Evolutionary conservation across 495 filamentous ascomycete genomes (phyloP), one percentile per base, ranked within the genome.

Genomic region (Clavariopsis aquatica): DNA sequence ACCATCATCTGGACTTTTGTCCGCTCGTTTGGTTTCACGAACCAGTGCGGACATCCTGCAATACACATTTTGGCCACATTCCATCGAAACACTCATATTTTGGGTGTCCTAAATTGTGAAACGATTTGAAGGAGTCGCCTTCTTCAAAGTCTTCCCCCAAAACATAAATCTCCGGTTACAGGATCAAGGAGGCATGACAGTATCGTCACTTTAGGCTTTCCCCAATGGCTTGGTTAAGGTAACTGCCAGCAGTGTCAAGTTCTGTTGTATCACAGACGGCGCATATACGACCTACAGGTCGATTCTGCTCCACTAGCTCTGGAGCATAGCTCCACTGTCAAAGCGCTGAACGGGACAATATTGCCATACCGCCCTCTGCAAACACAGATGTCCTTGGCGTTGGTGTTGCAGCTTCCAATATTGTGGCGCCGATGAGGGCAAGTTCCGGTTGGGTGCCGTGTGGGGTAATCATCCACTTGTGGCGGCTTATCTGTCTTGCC

Each of bases 391-490:
- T 51, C 19, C 22, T 51, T 51, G 47, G 47, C 47, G 47, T 51
- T 51, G 47, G 47, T 17, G 47, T 51, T 51, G 47, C 47, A 28
- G 22, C 47, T 24, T 51, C 47, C 47, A 63, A 63, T 63, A 63
- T 63, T 63, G 60, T 63, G 60, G 60, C 60, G 60, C 27, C 41
- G 51, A 49, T 63, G 47, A 46, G 29, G 13, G 20, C 22, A 51
- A 28, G 27, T 15, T 36, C 10, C 59, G 59, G 34, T 45, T 20
- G n/a, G 31, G 7, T 17, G 31, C 57, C 31, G 36, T 62, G 59
- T 53, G 49, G 59, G 34, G 34, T 62, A n/a, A n/a, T 52, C 17
- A 36, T 54, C 49, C 8, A 17, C 36, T 22, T 49, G 17, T 36
- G 5, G 20, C n/a, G 4, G 22, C 38, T 63, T 47, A 54, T 22